Evolutionary conservation across 352 stramenopile species (phyloP), one percentile per base, ranked within the genome.

Genomic region (Phytophthora europaea): DNA sequence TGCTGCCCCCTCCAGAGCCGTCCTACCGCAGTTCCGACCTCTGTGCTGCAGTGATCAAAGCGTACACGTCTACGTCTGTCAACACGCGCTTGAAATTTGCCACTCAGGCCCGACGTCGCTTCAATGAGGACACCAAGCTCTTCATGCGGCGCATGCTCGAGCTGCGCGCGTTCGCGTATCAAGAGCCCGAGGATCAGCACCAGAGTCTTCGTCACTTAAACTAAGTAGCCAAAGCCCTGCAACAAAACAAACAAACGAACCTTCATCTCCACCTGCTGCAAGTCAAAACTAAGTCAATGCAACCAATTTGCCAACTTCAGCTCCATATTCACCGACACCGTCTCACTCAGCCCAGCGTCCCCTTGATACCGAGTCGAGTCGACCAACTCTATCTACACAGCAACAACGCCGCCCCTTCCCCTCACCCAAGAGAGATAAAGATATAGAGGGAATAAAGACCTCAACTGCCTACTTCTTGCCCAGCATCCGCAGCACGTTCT

Each of bases 401-500:
- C 36, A 43, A 15, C 36, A 43, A 43, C 16, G 16, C 36, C 36
- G 36, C 8, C 36, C 12, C 36, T 43, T 40, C 34, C 26, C 26
- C 26, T 31, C 26, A 31, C 26, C 26, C 26, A 31, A 31, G 26
- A 40, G 36, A 13, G 36, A 43, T 43, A 43, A 43, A 43, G 36
- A 43, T 43, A 43, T 43, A 43, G 36, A 38, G 33, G 33, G 33
- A 13, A 38, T 38, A 38, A 10, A 38, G 33, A 31, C n/a, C 20
- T 18, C 3, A n/a, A 16, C 13, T 16, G 22, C 15, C 47, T 78
- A 76, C 75, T 43, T 43, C 6, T 86, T 87, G 80, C 61, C 68
- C 20, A 95, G 80, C 88, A 95, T 92, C 13, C 67, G 73, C 53
- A 94, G 73, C 36, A 95, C 76, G 81, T 95, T 95, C 82, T 95